A percentile compares a stretch with the other conserved stretches of the same genome.
phyloP scores from a whole-genome alignment of 768 basidiomycete genomes.

The Cyclocybe cylindracea region DNA sequence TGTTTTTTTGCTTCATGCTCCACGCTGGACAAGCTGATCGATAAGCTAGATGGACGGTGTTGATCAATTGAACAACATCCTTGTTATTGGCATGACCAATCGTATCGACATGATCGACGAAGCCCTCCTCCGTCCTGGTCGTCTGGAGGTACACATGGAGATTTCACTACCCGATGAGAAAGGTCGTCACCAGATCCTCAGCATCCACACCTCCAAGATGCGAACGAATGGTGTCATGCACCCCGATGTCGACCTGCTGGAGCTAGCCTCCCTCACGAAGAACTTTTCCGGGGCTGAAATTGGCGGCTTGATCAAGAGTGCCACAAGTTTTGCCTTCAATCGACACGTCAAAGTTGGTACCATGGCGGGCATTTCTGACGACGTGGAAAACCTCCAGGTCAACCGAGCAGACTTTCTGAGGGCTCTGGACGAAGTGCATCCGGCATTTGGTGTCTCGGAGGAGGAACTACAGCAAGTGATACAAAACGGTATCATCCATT shows the following conservation, averaged over 20 bases:
- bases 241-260: constrained; percentile 74
- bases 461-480: constrained; percentile 93
- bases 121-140: constrained; percentile 93
- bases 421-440: constrained; percentile 92
- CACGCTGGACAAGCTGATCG: neutral
- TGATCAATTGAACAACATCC: constrained; percentile 97
- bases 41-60: constrained; percentile 92
- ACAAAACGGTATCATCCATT: constrained; percentile 96
- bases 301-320: constrained; percentile 94
- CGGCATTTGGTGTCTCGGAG: constrained; percentile 97
- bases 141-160: constrained; percentile 99
- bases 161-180: constrained; percentile 95
- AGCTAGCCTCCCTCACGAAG: constrained; percentile 85
- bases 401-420: constrained; percentile 84
- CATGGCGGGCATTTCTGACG: constrained; percentile 94
- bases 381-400: constrained; percentile 91
- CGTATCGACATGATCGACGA: constrained; percentile 99
- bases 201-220: constrained; percentile 96
- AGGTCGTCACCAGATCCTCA: constrained; percentile 91
- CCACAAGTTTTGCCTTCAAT: constrained; percentile 97
- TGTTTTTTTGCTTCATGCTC: constrained; percentile 6
- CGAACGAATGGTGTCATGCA: constrained; percentile 90
- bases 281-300: constrained; percentile 99
- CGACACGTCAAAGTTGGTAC: constrained; percentile 98
- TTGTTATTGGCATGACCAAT: constrained; percentile 99